These are phyloP conservation scores for Passiflora organensis DNA, from an alignment of 345 rosid species.

Conservation along the genomic window DNA sequence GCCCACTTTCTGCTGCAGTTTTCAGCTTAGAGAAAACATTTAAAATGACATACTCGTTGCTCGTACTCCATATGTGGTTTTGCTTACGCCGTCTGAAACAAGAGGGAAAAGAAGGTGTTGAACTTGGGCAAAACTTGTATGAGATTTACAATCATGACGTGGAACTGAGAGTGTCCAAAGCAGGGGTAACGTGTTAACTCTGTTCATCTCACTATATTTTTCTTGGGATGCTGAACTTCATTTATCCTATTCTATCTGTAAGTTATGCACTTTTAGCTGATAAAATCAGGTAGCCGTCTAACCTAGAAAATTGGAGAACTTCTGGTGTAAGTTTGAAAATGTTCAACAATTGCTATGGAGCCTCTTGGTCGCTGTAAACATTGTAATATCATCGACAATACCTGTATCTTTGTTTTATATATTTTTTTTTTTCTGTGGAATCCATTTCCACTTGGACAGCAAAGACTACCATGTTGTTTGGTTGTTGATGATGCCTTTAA, in stretches of 20 bases:
- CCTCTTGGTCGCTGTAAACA: too few relatives aligned
- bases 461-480: too few relatives aligned
- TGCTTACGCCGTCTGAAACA: conserved; percentile 71
- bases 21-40: conserved; percentile 96
- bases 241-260: background rate
- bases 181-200: conserved; percentile 52
- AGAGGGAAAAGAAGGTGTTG: conserved; percentile 90
- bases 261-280: background rate
- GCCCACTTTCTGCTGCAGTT: conserved; percentile 39
- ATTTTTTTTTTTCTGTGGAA: too few relatives aligned
- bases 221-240: background rate
- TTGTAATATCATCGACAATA: too few relatives aligned
- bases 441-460: too few relatives aligned
- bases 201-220: background rate
- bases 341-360: too few relatives aligned
- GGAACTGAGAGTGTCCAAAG: conserved; percentile 90
- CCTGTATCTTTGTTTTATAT: too few relatives aligned
- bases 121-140: conserved; percentile 82
- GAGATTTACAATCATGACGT: conserved; percentile 93
- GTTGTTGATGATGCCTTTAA: too few relatives aligned
- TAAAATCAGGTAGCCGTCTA: too few relatives aligned
- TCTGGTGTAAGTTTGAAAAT: too few relatives aligned
- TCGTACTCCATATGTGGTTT: conserved; percentile 94
- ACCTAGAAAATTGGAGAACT: too few relatives aligned
- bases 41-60: conserved; percentile 72